These are phyloP conservation scores for Epichloe gansuensis DNA, from an alignment of 2,329 filamentous ascomycete genomes.

Conservation along the genomic window DNA sequence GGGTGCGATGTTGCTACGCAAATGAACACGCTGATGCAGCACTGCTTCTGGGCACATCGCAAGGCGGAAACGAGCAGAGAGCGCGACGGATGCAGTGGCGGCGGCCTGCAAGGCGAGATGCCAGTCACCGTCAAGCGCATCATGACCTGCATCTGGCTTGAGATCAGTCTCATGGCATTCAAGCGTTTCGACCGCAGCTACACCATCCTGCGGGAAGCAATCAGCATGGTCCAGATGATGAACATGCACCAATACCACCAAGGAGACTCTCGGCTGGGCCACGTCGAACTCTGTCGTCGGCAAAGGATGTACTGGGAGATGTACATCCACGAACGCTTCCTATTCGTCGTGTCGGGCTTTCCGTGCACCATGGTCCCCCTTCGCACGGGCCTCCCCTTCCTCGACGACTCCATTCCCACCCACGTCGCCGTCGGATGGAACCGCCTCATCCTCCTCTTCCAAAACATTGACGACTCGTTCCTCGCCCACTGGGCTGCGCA, in stretches of 20 bases:
- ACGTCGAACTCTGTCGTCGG: constrained; percentile 9
- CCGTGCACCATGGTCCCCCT: constrained; percentile 23
- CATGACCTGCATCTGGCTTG: constrained; percentile 37
- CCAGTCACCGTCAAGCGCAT: constrained; percentile 29
- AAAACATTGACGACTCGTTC: constrained; percentile 25
- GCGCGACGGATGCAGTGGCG: constrained; percentile 16
- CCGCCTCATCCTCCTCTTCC: constrained; percentile 24
- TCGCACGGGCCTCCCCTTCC: constrained; percentile 15
- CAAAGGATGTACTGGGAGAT: constrained; percentile 15
- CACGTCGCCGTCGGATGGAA: constrained; percentile 25
- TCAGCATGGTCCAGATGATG: constrained; percentile 30
- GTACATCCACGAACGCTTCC: constrained; percentile 27
- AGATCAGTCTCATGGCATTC: constrained; percentile 36
- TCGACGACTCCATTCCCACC: constrained; percentile 21
- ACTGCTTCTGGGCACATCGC: constrained; percentile 13
- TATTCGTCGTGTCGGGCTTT: constrained; percentile 37
- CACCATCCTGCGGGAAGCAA: constrained; percentile 34
- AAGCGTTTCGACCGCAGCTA: constrained; percentile 34
- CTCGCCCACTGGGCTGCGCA: constrained; percentile 24
- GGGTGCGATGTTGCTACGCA: constrained; percentile 16
- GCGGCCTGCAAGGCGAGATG: constrained; percentile 22
- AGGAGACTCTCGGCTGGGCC: constrained; percentile 7
- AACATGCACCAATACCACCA: constrained; percentile 27
- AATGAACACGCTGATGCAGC: constrained; percentile 17
- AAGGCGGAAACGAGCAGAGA: constrained; percentile 17